Evolutionary conservation across 306 rosid species (phyloP).

Genomic region (Echinosophora koreensis): DNA sequence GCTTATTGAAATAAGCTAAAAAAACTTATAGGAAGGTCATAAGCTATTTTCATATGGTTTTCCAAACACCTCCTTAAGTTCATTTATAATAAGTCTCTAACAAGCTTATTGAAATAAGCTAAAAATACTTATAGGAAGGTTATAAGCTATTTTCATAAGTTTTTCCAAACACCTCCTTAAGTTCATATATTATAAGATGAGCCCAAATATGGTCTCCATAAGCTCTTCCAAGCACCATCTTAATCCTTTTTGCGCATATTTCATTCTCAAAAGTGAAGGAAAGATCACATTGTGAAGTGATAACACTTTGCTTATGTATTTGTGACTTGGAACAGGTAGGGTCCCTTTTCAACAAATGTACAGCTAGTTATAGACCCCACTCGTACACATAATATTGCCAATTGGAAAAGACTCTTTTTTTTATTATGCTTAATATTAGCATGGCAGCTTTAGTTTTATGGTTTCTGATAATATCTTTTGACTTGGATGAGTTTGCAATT

Average conservation of each 20-base stretch:
- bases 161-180: too few species aligned
- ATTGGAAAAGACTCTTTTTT: not conserved
- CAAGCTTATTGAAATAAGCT: too few species aligned
- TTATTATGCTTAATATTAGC: not conserved
- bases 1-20: too few species aligned
- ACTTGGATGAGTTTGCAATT: slow-evolving; percentile 9
- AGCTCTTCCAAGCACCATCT: too few species aligned
- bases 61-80: too few species aligned
- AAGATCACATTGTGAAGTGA: slow-evolving; percentile 1
- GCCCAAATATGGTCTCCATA: too few species aligned
- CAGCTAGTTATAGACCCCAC: not conserved
- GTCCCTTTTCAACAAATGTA: slow-evolving; percentile 6
- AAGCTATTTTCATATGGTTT: too few species aligned
- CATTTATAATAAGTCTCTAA: too few species aligned
- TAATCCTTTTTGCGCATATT: slow-evolving; percentile 5
- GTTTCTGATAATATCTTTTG: not conserved
- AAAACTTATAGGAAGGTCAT: too few species aligned
- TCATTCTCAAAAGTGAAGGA: slow-evolving; percentile 38
- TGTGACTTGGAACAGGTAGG: slow-evolving; percentile 5
- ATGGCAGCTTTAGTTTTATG: not conserved
- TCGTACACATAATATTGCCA: not conserved
- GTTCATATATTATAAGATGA: too few species aligned
- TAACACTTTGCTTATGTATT: slow-evolving; percentile 31
- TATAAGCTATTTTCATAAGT: too few species aligned
- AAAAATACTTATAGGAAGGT: too few species aligned